phyloP scores from a whole-genome alignment of 1,139 yeast genomes.

The Taphrina wiesneri region DNA sequence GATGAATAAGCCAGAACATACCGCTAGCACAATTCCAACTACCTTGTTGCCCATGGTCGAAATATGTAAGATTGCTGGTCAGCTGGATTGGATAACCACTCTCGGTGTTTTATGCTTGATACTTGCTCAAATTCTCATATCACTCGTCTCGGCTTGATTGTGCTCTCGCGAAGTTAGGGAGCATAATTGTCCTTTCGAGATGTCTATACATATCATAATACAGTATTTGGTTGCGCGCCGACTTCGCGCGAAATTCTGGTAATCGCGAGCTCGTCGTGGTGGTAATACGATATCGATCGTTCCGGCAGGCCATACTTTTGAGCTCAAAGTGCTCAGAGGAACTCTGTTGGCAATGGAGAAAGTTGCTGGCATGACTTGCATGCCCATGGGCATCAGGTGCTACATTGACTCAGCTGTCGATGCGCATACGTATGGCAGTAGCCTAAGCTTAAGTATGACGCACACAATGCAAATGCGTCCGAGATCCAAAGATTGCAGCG shows the following conservation, averaged over 20 bases:
- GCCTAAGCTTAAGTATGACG: too few relatives aligned
- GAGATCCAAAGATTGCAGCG: too few relatives aligned
- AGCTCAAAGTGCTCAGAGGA: too few relatives aligned
- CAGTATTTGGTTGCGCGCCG: background rate
- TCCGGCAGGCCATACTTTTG: too few relatives aligned
- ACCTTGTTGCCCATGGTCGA: conserved; percentile 34
- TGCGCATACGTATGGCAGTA: too few relatives aligned
- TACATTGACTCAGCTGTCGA: too few relatives aligned
- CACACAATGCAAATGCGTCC: too few relatives aligned
- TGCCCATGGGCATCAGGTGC: too few relatives aligned
- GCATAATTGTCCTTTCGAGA: background rate
- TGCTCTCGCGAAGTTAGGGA: background rate
- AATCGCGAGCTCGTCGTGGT: background rate
- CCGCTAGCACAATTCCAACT: conserved; percentile 36
- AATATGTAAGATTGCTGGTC: too few relatives aligned
- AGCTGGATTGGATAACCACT: too few relatives aligned
- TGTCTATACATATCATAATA: background rate
- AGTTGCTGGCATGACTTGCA: too few relatives aligned
- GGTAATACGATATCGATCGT: background rate
- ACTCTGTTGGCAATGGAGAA: too few relatives aligned
- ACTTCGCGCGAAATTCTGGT: background rate
- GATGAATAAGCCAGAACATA: conserved; percentile 37
- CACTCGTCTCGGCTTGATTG: background rate
- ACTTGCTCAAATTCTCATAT: background rate
- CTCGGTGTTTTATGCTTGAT: background rate